Evolutionary conservation across 768 basidiomycete genomes (phyloP).

Genomic region (Leccinum obscurum): DNA sequence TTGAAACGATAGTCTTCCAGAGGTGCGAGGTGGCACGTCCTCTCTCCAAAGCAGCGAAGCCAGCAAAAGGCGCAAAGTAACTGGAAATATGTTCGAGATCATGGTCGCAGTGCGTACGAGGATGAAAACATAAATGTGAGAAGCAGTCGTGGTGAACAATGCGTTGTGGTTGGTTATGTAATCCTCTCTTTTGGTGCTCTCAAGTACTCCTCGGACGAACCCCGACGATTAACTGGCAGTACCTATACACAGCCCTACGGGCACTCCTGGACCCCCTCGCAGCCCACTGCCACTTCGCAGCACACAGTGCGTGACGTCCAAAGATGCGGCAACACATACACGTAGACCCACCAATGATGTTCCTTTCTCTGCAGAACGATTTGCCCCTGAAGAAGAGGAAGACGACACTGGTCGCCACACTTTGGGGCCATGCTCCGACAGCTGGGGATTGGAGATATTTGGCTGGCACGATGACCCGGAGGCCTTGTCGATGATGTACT

Average conservation of each 20-base stretch:
- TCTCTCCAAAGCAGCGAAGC: slow-evolving; percentile 41
- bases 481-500: slow-evolving; percentile 42
- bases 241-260: background rate
- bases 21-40: slow-evolving; percentile 30
- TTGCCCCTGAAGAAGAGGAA: slow-evolving; percentile 20
- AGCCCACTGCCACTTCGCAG: too few relatives aligned
- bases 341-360: background rate
- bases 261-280: too few relatives aligned
- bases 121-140: background rate
- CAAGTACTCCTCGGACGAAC: background rate
- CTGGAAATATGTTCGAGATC: slow-evolving; percentile 36
- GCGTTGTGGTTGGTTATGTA: slow-evolving; percentile 7
- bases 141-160: background rate
- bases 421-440: slow-evolving; percentile 45
- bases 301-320: too few relatives aligned
- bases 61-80: slow-evolving; percentile 43
- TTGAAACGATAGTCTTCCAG: slow-evolving; percentile 49
- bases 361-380: slow-evolving; percentile 10
- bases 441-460: slow-evolving; percentile 66
- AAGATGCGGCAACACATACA: too few relatives aligned
- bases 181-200: slow-evolving; percentile 3
- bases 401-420: slow-evolving; percentile 29
- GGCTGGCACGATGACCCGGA: slow-evolving; percentile 78
- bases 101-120: slow-evolving; percentile 1
- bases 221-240: background rate